phyloP scores from a whole-genome alignment of 1,284 basidiomycete species.

The Cryptococcus hybrid region DNA sequence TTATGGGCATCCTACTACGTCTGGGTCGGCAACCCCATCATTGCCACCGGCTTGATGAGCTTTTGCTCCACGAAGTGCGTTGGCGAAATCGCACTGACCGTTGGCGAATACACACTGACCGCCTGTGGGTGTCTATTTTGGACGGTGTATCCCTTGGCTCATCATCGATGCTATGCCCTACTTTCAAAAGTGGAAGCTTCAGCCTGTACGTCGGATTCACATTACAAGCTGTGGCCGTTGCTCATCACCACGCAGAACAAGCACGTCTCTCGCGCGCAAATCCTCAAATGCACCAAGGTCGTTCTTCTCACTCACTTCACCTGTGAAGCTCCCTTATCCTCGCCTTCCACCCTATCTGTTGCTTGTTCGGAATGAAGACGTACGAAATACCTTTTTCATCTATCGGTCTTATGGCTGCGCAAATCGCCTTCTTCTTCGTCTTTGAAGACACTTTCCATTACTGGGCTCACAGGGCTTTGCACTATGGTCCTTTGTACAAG shows the following conservation, averaged over 20 bases:
- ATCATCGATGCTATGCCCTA: constrained; percentile 92
- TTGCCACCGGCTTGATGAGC: constrained; percentile 92
- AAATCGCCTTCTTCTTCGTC: constrained; percentile 88
- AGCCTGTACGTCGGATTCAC: constrained; percentile 56
- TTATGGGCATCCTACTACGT: constrained; percentile 82
- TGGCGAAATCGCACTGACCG: neutral
- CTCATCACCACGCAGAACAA: constrained; percentile 55
- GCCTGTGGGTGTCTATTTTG: constrained; percentile 83
- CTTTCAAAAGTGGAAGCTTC: constrained; percentile 93
- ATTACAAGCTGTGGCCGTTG: neutral
- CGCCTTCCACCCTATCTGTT: constrained; percentile 94
- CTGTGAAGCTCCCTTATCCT: constrained; percentile 91
- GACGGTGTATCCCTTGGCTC: constrained; percentile 91
- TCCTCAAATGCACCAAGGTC: constrained; percentile 95
- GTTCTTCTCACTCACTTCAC: constrained; percentile 96
- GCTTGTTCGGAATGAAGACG: constrained; percentile 84
- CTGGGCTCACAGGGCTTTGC: constrained; percentile 80
- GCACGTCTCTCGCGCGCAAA: constrained; percentile 73
- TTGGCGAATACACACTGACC: neutral
- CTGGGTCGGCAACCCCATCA: constrained; percentile 81
- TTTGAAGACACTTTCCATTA: constrained; percentile 92
- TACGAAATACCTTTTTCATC: constrained; percentile 84
- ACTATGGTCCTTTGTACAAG: constrained; percentile 90
- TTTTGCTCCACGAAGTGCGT: constrained; percentile 56
- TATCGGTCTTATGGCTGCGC: constrained; percentile 66